Evolutionary conservation across 225 moss, liverwort and hornwort genomes (phyloP).

Genomic region (Physcomitrellopsis africana): DNA sequence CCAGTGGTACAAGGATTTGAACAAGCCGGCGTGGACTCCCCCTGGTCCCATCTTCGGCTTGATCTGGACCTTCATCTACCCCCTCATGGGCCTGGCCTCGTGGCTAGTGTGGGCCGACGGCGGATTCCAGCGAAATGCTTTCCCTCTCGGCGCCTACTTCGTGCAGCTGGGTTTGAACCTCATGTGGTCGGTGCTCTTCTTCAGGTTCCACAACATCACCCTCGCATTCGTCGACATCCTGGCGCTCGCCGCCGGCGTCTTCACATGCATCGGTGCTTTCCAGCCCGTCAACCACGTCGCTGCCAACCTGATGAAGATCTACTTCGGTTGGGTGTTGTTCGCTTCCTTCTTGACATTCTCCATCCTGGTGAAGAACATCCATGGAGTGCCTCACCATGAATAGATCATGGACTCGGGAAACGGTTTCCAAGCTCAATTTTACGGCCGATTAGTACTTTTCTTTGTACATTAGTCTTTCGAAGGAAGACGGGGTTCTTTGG

Average conservation of each 20-base stretch:
- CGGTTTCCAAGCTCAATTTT: background rate
- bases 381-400: conserved; percentile 17
- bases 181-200: conserved; percentile 54
- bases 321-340: conserved; percentile 56
- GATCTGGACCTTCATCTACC: conserved; percentile 53
- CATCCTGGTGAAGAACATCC: conserved; percentile 49
- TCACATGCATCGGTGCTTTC: conserved; percentile 54
- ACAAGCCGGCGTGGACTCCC: conserved; percentile 49
- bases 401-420: background rate
- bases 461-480: conserved; percentile 33
- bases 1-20: conserved; percentile 46
- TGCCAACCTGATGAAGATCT: conserved; percentile 50
- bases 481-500: conserved; percentile 8
- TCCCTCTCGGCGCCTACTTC: conserved; percentile 41
- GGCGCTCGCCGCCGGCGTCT: conserved; percentile 54
- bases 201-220: conserved; percentile 35
- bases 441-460: background rate
- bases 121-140: conserved; percentile 46
- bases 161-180: conserved; percentile 53
- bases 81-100: conserved; percentile 54
- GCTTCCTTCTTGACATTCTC: conserved; percentile 57
- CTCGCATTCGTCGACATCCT: conserved; percentile 52
- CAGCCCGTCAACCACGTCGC: conserved; percentile 59
- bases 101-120: conserved; percentile 59
- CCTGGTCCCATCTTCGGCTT: conserved; percentile 51